Evolutionary conservation across 331 rosid species (phyloP).

Genomic region (Acacia concinna): DNA sequence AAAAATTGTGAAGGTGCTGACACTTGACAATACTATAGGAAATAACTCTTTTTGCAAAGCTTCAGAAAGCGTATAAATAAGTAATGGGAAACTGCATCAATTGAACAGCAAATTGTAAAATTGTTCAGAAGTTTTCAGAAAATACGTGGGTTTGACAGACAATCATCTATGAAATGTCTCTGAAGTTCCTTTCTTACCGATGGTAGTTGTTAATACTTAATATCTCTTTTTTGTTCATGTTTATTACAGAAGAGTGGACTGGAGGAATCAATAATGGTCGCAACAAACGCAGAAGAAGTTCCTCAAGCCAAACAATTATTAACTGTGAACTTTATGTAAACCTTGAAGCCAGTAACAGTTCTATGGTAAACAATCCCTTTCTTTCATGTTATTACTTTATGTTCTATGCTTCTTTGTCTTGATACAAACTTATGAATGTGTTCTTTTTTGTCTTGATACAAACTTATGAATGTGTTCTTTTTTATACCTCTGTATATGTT

Average conservation of each 20-base stretch:
- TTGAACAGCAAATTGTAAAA: background rate
- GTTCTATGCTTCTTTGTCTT: background rate
- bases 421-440: background rate
- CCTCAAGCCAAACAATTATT: slow-evolving; percentile 32
- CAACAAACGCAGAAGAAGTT: slow-evolving; percentile 47
- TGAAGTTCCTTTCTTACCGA: background rate
- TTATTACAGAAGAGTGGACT: slow-evolving; percentile 49
- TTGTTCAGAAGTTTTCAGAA: background rate
- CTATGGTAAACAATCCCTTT: slow-evolving; percentile 49
- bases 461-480: background rate
- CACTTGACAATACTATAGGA: background rate
- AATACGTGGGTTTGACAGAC: background rate
- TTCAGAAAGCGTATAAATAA: background rate
- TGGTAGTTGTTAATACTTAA: background rate
- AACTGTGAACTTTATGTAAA: slow-evolving; percentile 48
- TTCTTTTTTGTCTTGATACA: background rate
- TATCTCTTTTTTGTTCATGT: slow-evolving; percentile 8
- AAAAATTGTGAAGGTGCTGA: background rate
- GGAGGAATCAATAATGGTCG: slow-evolving; percentile 30
- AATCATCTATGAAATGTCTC: background rate
- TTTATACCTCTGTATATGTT: background rate
- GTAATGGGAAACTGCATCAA: background rate
- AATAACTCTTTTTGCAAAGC: background rate
- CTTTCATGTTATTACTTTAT: background rate
- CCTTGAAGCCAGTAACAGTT: slow-evolving; percentile 53